Evolutionary conservation across 129 eudicot genomes (phyloP), one percentile per base, ranked within the genome.

Genomic region (Artemisia annua): DNA sequence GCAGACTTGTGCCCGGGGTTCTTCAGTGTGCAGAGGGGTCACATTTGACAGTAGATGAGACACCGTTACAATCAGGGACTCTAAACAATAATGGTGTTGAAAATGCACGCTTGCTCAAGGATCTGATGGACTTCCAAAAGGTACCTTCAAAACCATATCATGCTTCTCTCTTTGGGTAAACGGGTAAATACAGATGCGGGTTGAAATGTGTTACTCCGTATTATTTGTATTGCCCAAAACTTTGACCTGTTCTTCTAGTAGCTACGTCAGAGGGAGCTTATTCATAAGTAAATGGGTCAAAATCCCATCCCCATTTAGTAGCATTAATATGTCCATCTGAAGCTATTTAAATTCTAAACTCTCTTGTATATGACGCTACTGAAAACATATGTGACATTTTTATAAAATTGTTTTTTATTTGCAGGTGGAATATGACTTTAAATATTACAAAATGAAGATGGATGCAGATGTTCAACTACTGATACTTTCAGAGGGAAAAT

Each of bases 381-480:
- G 67, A 60, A n/a, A 35, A 18, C 50, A 60, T 26, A 0, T 18
- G 39, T 51, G 62, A 11, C 4, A 5, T 13, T 15, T 50, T 63
- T 3, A 53, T 4, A 11, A 49, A 49, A 11, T 4, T 35, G 69
- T 71, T 74, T 13, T 63, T 64, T 9, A 7, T 78, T 59, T 3
- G 14, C 88, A 92, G 98, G 97, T 90, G 71, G 97, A 94, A n/a
- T 94, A 94, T 76, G 97, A 94, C 76, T 94, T 90, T 58, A 77
- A 86, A 44, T 90, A 78, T 49, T 94, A 94, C 63, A 90, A 90
- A 81, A 86, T 94, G 98, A 90, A 90, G 83, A 94, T 94, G 99
- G 78, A 83, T 75, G 87, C 97, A 48, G 96, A 94, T 80, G 89
- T 89, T 49, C 96, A 94, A 70, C 24, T 94, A 78, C 63, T 94